phyloP scores from a whole-genome alignment of 2,329 filamentous ascomycete species.

The Xylaria sp. region DNA sequence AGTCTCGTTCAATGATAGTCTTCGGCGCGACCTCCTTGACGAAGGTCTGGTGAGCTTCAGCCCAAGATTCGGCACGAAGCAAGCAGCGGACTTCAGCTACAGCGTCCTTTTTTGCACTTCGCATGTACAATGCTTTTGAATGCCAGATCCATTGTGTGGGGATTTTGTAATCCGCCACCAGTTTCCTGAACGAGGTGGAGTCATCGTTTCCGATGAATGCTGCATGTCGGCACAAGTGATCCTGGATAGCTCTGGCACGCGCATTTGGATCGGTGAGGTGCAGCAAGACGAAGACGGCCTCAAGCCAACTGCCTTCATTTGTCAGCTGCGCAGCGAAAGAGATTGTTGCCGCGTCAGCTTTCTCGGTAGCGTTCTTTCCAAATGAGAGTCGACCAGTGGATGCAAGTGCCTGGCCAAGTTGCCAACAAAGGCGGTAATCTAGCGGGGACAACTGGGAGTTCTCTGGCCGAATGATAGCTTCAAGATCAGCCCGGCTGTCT shows the following conservation, averaged over 20 bases:
- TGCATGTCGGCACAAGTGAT: conserved; percentile 79
- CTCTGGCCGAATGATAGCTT: conserved; percentile 78
- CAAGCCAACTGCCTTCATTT: conserved; percentile 72
- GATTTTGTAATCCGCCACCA: conserved; percentile 74
- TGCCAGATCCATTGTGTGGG: conserved; percentile 85
- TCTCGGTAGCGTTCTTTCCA: conserved; percentile 63
- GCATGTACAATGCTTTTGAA: conserved; percentile 85
- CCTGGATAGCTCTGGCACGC: conserved; percentile 74
- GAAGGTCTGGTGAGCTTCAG: conserved; percentile 86
- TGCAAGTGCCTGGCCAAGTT: conserved; percentile 76
- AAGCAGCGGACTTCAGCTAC: conserved; percentile 80
- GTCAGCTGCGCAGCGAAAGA: conserved; percentile 73
- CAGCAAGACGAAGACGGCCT: conserved; percentile 79
- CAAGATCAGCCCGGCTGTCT: conserved; percentile 66
- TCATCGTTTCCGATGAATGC: conserved; percentile 69
- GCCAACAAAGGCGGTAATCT: conserved; percentile 83
- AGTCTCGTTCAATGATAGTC: conserved; percentile 85
- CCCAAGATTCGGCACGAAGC: conserved; percentile 77
- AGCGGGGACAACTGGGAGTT: conserved; percentile 80
- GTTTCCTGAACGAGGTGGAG: conserved; percentile 64
- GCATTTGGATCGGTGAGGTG: conserved; percentile 73
- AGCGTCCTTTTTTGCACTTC: conserved; percentile 75
- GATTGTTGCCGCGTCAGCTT: conserved; percentile 72
- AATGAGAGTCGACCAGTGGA: conserved; percentile 63
- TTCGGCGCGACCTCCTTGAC: conserved; percentile 82